Conservation (phyloP, 257 asterid genomes). For the Primulina tabacum region DNA sequence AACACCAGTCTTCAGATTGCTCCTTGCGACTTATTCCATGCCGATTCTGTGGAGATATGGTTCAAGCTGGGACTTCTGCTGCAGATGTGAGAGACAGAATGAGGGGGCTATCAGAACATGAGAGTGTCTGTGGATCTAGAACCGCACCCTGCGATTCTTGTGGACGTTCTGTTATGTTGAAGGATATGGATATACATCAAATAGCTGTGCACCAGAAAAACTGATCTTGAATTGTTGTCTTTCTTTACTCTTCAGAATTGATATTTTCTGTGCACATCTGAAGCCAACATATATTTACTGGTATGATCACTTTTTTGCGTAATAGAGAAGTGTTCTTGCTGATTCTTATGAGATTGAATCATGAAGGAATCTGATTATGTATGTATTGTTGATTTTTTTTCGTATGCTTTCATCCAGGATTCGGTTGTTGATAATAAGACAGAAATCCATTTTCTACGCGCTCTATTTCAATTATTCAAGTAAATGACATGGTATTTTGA, state of each 20-base stretch:
- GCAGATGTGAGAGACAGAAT: constrained; percentile 80
- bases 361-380: not conserved
- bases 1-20: constrained; percentile 76
- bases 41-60: constrained; percentile 96
- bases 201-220: constrained; percentile 84
- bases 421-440: not conserved
- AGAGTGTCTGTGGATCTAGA: constrained; percentile 85
- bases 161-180: constrained; percentile 94
- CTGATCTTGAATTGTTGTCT: constrained; percentile 23
- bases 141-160: constrained; percentile 96
- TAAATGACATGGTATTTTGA: not conserved
- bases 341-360: not conserved
- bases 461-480: not conserved
- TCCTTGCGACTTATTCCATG: constrained; percentile 76
- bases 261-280: not conserved
- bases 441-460: not conserved
- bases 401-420: not conserved
- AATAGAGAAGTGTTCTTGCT: not conserved
- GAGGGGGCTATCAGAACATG: constrained; percentile 86
- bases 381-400: not conserved
- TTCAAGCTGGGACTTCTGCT: constrained; percentile 77
- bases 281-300: not conserved
- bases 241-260: not conserved
- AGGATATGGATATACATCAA: constrained; percentile 96
- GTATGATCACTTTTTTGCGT: not conserved